Evolutionary conservation across 768 basidiomycete genomes (phyloP), one percentile per base, ranked within the genome.

Genomic region (Russula virescens): DNA sequence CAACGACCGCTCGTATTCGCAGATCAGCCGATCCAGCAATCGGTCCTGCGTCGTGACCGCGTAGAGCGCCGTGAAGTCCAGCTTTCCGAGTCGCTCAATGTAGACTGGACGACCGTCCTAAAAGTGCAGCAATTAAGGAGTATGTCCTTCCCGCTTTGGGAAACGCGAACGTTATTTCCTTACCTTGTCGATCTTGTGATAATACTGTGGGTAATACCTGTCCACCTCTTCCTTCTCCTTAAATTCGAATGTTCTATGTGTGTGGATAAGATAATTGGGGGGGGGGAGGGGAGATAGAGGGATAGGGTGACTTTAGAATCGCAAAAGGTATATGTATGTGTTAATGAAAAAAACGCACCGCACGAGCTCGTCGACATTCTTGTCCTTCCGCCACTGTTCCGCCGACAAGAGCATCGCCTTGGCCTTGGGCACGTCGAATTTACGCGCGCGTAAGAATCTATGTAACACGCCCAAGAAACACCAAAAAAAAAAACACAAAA

Each of bases 41-140:
- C 95, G 88, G 58, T 98, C 93, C 69, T 81, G 84, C 2, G 91
- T 89, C 10, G 96, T 98, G 66, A 86, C 76, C 3, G 77, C 75
- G 75, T 94, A 91, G 52, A 99, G 84, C 38, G 86, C 88, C 69
- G 78, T 82, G 71, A 97, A 81, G 78, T 98, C 91, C 70, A 98
- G 84, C 68, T 87, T 84, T 66, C 94, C 94, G 46, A 98, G 86
- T 31, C 85, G 87, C 75, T 99, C 94, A 71, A 99, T 84, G 81
- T 98, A 99, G 69, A 99, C 75, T 10, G 97, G 97, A 61, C 95
- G 87, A 21, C 96, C 96, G 68, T 97, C 94, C 91, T 94, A 69
- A 58, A 14, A n/a, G 55, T 43, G 45, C 38, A 9, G 13, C 38
- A 11, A 38, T 38, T 10, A 11, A 11, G 38, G 6, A 38, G 38